Evolutionary conservation across 2,329 filamentous ascomycete genomes (phyloP), one percentile per base, ranked within the genome.

Genomic region (Onygenales sp.): DNA sequence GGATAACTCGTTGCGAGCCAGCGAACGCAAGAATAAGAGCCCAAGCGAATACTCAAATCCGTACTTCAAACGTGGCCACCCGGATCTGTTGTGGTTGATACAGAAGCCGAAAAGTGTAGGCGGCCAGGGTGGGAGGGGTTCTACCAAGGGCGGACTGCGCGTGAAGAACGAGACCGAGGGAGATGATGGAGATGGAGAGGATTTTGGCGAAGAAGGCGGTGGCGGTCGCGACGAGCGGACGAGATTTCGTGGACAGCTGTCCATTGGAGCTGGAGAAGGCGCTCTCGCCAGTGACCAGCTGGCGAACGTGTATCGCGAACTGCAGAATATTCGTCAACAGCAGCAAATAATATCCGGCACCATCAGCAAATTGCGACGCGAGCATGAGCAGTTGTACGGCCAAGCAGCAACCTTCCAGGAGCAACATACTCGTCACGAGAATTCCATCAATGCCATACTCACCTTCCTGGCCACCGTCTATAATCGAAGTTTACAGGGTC

Each of bases 31-130:
- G 69, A 92, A 92, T 67, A 98, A 98, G 74, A 95, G 90, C 55
- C 93, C 93, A 0, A 97, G 91, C 78, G 93, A 97, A 76, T 98
- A 98, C 69, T 91, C 88, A 61, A 96, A 98, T 68, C 89, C 89
- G 8, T 98, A 91, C 72, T 98, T 98, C 72, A 88, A 90, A 62
- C 87, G 90, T 45, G 92, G 91, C 4, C 86, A 95, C 60, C 91
- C 91, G 3, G 94, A 96, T 68, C 75, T 98, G 47, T 76, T 96
- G 4, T 97, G 92, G 92, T 77, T 97, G 54, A 96, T 97, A 59
- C 92, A 95, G 67, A 97, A 97, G 68, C 91, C 92, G 0, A 94
- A 92, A 69, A 87, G 85, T 58, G 82, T 85, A 10, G 71, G 75
- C 42, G 72, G 73, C 7, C 78, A 82, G 53, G 63, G 62, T 5